These are phyloP conservation scores for Talaromyces islandicus DNA, from an alignment of 2,329 filamentous ascomycete genomes.

Conservation along the genomic window DNA sequence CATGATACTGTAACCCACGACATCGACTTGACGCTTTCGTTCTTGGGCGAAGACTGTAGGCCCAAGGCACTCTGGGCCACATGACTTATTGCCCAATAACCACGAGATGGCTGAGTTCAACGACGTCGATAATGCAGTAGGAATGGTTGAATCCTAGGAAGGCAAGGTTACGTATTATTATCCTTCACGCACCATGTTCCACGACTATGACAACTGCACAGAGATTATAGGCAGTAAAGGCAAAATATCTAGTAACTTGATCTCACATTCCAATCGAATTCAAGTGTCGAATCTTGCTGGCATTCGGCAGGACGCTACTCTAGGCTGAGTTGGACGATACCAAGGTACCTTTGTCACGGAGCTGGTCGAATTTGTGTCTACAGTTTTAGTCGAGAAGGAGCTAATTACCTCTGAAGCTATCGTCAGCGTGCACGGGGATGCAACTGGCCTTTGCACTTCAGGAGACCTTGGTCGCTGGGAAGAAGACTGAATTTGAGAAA, in stretches of 20 bases:
- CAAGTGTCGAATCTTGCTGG: constrained; percentile 50
- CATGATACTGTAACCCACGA: constrained; percentile 67
- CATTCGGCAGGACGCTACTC: constrained; percentile 53
- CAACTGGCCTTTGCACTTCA: constrained; percentile 41
- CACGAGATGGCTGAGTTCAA: constrained; percentile 52
- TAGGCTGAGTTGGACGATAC: constrained; percentile 59
- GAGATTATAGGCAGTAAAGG: constrained; percentile 63
- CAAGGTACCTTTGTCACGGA: constrained; percentile 57
- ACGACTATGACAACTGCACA: constrained; percentile 61
- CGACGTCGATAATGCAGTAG: constrained; percentile 59
- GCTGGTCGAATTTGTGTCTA: constrained; percentile 57
- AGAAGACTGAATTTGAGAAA: constrained; percentile 56
- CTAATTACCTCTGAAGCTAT: constrained; percentile 52
- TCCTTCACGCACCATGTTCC: constrained; percentile 59
- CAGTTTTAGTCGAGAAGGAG: constrained; percentile 51
- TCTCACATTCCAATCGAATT: constrained; percentile 51
- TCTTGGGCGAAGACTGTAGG: constrained; percentile 49
- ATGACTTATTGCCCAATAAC: constrained; percentile 55
- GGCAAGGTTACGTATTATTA: constrained; percentile 62
- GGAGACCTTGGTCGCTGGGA: constrained; percentile 49
- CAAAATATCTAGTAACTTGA: constrained; percentile 56
- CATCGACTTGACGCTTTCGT: constrained; percentile 61
- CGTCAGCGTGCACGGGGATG: not conserved
- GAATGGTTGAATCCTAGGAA: constrained; percentile 59
- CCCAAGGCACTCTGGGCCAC: constrained; percentile 52